These are phyloP conservation scores for Quillaja saponaria DNA, from an alignment of 306 rosid genomes.

Conservation along the genomic window DNA sequence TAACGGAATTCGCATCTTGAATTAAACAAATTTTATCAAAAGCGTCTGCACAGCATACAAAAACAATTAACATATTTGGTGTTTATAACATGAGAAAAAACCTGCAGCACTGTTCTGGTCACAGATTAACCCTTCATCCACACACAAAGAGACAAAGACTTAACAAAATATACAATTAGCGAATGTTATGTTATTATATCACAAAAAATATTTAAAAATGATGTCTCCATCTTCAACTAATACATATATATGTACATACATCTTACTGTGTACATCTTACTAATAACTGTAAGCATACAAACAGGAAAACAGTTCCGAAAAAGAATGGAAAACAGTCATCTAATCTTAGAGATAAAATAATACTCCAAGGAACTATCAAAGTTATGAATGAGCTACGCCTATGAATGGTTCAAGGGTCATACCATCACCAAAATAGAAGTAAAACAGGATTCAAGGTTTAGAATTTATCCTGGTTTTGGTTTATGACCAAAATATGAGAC, in stretches of 20 bases:
- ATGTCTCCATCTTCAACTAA: background rate
- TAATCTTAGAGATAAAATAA: no score
- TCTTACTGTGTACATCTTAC: no score
- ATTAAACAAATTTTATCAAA: constrained; percentile 14
- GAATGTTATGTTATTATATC: background rate
- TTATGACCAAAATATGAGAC: background rate
- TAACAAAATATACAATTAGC: constrained; percentile 3
- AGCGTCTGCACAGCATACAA: constrained; percentile 27
- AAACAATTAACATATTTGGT: constrained; percentile 9
- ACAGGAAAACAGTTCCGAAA: no score
- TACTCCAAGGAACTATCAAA: no score
- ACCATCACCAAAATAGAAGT: no score
- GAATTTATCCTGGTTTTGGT: background rate
- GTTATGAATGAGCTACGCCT: no score
- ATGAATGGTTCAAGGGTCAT: no score
- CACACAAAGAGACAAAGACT: constrained; percentile 1
- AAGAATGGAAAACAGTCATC: no score
- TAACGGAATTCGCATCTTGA: background rate
- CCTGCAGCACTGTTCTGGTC: constrained; percentile 34
- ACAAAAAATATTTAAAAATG: constrained; percentile 16
- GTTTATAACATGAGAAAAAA: constrained; percentile 17
- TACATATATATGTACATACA: no score
- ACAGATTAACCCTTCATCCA: constrained; percentile 28
- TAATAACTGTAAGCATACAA: no score
- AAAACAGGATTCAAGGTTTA: background rate